Conservation (phyloP, 2,329 filamentous ascomycete species). For the Calonectria leucothoes region DNA sequence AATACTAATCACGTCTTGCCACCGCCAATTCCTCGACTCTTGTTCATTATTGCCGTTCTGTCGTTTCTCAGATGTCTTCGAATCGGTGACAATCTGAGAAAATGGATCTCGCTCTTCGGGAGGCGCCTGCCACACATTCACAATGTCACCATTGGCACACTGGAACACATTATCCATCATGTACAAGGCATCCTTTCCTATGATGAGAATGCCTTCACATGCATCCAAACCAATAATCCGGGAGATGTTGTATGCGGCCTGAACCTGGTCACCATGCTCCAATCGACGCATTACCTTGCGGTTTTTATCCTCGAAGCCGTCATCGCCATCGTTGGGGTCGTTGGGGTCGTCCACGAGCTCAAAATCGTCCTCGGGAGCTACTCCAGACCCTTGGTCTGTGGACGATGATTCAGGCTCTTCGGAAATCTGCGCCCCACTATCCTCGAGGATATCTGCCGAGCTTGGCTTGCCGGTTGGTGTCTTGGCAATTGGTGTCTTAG, state of each 20-base stretch:
- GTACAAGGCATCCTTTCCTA: slow-evolving; percentile 92
- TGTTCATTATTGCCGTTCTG: slow-evolving; percentile 73
- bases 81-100: slow-evolving; percentile 87
- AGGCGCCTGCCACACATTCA: slow-evolving; percentile 95
- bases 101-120: slow-evolving; percentile 94
- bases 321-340: slow-evolving; percentile 78
- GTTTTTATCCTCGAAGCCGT: slow-evolving; percentile 96
- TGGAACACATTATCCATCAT: slow-evolving; percentile 98
- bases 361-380: slow-evolving; percentile 83
- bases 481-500: slow-evolving; percentile 29
- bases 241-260: slow-evolving; percentile 95
- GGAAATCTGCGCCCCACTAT: slow-evolving; percentile 30
- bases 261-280: slow-evolving; percentile 89
- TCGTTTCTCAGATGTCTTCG: slow-evolving; percentile 70
- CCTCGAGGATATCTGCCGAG: slow-evolving; percentile 27
- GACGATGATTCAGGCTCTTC: slow-evolving; percentile 38
- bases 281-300: slow-evolving; percentile 96
- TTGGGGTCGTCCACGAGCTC: slow-evolving; percentile 96
- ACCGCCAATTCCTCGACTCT: slow-evolving; percentile 90
- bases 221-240: slow-evolving; percentile 94
- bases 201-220: slow-evolving; percentile 90
- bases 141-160: slow-evolving; percentile 92
- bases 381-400: slow-evolving; percentile 37
- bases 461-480: slow-evolving; percentile 25
- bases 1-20: slow-evolving; percentile 93